Evolutionary conservation across 164 flowering plant species (phyloP).

Genomic region (Vitis labrusca): DNA sequence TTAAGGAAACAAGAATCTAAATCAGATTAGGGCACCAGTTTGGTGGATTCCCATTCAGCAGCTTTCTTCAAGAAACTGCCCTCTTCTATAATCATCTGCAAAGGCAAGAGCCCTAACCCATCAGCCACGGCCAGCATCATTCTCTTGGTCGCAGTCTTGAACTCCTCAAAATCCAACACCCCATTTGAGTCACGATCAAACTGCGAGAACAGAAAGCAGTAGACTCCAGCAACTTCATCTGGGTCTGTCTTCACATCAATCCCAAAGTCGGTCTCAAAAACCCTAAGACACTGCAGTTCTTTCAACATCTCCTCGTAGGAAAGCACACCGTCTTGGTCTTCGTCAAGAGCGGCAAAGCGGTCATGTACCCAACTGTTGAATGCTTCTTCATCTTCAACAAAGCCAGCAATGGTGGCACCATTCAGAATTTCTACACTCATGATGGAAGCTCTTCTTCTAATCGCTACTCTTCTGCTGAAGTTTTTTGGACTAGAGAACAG

Average conservation of each 20-base stretch:
- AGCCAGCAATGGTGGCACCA: slow-evolving; percentile 24
- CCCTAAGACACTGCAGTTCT: slow-evolving; percentile 31
- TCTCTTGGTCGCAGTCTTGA: slow-evolving; percentile 25
- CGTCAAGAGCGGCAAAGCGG: slow-evolving; percentile 28
- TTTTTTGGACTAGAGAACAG: too few species aligned
- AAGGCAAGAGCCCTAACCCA: slow-evolving; percentile 34
- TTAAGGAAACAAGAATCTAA: too few species aligned
- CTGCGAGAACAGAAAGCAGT: slow-evolving; percentile 24
- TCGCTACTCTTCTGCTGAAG: too few species aligned
- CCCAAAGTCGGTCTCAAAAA: slow-evolving; percentile 33
- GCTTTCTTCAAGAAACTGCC: slow-evolving; percentile 35
- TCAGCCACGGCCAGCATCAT: slow-evolving; percentile 41
- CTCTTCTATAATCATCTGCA: slow-evolving; percentile 37
- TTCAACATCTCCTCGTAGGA: slow-evolving; percentile 32
- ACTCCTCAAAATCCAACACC: slow-evolving; percentile 33
- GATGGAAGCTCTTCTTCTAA: too few species aligned
- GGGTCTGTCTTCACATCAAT: slow-evolving; percentile 27
- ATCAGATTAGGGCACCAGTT: background rate
- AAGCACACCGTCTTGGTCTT: slow-evolving; percentile 27
- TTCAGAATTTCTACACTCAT: slow-evolving; percentile 39
- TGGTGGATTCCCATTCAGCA: slow-evolving; percentile 20
- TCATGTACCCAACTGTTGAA: slow-evolving; percentile 13
- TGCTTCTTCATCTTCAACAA: slow-evolving; percentile 32
- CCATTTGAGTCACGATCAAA: slow-evolving; percentile 35
- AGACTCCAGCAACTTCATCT: slow-evolving; percentile 21